These are phyloP conservation scores for Aulographum hederae DNA, from an alignment of 2,329 filamentous ascomycete genomes.

Conservation along the genomic window DNA sequence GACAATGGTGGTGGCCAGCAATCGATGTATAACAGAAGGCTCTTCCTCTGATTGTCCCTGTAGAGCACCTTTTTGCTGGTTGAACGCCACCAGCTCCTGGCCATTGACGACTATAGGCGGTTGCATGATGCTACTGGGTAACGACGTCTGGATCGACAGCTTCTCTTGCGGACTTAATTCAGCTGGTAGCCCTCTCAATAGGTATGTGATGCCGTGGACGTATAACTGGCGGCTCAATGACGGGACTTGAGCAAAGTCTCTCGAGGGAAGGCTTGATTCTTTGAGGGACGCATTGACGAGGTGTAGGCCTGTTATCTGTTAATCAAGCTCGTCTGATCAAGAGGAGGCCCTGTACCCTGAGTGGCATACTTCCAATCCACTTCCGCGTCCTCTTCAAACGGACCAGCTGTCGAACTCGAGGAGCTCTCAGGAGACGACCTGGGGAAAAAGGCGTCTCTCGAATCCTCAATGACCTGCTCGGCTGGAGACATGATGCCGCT, in stretches of 20 bases:
- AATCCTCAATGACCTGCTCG: conserved; percentile 7
- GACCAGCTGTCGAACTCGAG: conserved; percentile 9
- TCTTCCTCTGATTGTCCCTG: conserved; percentile 7
- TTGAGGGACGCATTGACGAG: conserved; percentile 28
- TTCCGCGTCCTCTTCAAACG: neutral
- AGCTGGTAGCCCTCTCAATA: conserved; percentile 42
- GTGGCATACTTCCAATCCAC: conserved; percentile 31
- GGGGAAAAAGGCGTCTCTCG: conserved; percentile 12
- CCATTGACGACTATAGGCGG: conserved; percentile 1
- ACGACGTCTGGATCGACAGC: conserved; percentile 30
- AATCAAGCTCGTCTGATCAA: neutral
- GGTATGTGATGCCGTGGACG: conserved; percentile 42
- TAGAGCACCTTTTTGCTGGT: conserved; percentile 3
- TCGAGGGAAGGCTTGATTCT: conserved; percentile 15
- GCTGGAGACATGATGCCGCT: conserved; percentile 3
- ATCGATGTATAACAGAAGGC: conserved; percentile 37
- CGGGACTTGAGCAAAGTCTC: conserved; percentile 15
- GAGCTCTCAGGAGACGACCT: conserved; percentile 6
- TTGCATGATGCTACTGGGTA: conserved; percentile 22
- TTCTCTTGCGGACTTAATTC: conserved; percentile 38
- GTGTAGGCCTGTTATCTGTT: conserved; percentile 21
- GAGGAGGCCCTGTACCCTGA: conserved; percentile 20
- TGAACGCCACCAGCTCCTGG: neutral
- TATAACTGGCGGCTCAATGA: conserved; percentile 43
- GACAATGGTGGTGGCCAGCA: conserved; percentile 37